phyloP scores from a whole-genome alignment of 2,329 filamentous ascomycete species.

The Arthrobotrys conoides region DNA sequence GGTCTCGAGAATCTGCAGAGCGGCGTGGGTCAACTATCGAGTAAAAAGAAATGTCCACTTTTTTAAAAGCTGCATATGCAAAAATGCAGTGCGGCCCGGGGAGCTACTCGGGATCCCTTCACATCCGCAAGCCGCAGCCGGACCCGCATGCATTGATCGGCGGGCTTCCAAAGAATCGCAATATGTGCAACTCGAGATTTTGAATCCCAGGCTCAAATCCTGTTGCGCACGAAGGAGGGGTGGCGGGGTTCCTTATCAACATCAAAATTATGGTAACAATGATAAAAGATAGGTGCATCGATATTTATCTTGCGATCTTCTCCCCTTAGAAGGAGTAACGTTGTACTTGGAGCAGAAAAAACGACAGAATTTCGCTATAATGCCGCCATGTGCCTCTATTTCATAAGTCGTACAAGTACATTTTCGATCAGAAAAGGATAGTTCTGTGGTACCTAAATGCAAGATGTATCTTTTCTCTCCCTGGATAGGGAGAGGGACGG shows the following conservation, averaged over 20 bases:
- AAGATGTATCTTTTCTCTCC: neutral
- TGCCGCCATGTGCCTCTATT: conserved; percentile 33
- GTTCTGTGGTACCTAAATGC: conserved; percentile 24
- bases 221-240: neutral
- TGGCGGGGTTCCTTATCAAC: neutral
- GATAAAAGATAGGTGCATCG: neutral
- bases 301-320: neutral
- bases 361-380: conserved; percentile 21
- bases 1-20: neutral
- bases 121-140: conserved; percentile 2
- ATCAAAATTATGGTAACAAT: neutral
- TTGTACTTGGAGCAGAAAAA: neutral
- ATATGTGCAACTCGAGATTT: conserved; percentile 19
- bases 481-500: neutral
- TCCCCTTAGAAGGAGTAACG: conserved; percentile 25
- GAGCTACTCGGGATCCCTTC: conserved; percentile 14
- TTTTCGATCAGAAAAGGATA: neutral
- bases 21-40: neutral
- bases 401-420: conserved; percentile 31
- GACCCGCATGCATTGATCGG: conserved; percentile 42
- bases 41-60: neutral
- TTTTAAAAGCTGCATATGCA: conserved; percentile 5
- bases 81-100: conserved; percentile 10
- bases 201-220: conserved; percentile 3
- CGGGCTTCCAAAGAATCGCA: conserved; percentile 16